phyloP scores from a whole-genome alignment of 495 filamentous ascomycete species.

The Lasiosphaeris hirsuta region DNA sequence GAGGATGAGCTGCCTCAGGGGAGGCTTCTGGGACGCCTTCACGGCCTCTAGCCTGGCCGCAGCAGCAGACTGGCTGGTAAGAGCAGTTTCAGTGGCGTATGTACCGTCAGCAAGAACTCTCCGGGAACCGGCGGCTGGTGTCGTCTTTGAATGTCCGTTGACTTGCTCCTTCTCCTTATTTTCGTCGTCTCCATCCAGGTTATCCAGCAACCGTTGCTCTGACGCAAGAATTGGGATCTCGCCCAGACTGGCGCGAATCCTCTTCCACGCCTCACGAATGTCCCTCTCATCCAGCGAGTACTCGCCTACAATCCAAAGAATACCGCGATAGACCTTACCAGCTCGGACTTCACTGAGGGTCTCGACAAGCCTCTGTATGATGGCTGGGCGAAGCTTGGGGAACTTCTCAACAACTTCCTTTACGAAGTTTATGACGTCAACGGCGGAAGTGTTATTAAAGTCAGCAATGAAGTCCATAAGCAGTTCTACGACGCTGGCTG shows the following conservation, averaged over 20 bases:
- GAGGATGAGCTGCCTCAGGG: constrained; percentile 88
- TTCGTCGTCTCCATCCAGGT: constrained; percentile 52
- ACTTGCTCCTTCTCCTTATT: constrained; percentile 62
- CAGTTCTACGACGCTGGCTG: constrained; percentile 90
- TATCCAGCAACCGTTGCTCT: constrained; percentile 85
- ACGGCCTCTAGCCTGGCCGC: constrained; percentile 93
- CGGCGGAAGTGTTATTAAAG: constrained; percentile 93
- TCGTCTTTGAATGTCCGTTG: constrained; percentile 74
- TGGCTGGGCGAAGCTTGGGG: constrained; percentile 79
- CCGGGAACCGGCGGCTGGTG: constrained; percentile 74
- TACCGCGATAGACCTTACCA: constrained; percentile 95
- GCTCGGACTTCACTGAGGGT: constrained; percentile 92
- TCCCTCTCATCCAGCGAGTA: constrained; percentile 91
- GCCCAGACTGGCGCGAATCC: constrained; percentile 87
- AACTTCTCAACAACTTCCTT: constrained; percentile 99
- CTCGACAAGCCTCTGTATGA: constrained; percentile 83
- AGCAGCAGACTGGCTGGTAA: constrained; percentile 86
- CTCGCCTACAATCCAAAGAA: constrained; percentile 97
- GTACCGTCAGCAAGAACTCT: constrained; percentile 95
- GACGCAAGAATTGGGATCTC: constrained; percentile 97
- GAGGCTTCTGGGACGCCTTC: constrained; percentile 95
- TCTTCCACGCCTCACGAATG: constrained; percentile 96
- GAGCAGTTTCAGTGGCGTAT: constrained; percentile 92
- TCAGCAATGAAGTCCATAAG: constrained; percentile 99
- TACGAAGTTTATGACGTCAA: constrained; percentile 97